Percentiles rank a stretch among this genome's conserved stretches.
phyloP scores from a whole-genome alignment of 345 rosid species.

The Eucalyptus marginata region DNA sequence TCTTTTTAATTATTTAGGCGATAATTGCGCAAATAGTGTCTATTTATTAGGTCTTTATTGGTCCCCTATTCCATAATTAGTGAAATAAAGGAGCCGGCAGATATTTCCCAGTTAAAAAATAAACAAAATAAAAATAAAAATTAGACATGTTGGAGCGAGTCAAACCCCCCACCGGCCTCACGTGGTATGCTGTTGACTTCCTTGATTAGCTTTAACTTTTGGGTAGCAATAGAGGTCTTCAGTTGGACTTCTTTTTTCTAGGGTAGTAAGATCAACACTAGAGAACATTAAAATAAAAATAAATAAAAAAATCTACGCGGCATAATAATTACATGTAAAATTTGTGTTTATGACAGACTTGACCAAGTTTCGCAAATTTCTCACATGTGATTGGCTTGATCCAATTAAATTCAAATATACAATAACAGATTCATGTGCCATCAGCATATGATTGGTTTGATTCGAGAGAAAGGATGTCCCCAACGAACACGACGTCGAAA shows the following conservation, averaged over 20 bases:
- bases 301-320: not conserved
- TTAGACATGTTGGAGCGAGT: not conserved
- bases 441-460: not conserved
- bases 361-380: rapidly evolving
- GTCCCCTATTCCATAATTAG: not conserved
- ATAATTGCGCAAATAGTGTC: not conserved
- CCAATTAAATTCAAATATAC: not conserved
- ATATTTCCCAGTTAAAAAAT: not conserved
- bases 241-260: not conserved
- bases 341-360: not conserved
- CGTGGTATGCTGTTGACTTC: not conserved
- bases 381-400: not conserved
- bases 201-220: not conserved
- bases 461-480: not conserved
- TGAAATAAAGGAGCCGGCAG: not conserved
- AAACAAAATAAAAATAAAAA: not conserved
- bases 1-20: not conserved
- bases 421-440: rapidly evolving
- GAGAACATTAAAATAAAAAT: not conserved
- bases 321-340: not conserved
- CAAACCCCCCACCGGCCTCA: not conserved
- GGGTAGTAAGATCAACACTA: not conserved
- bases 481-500: rapidly evolving
- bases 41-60: not conserved
- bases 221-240: not conserved